phyloP scores from a whole-genome alignment of 2,329 filamentous ascomycete genomes.

The Aaosphaeria pasadenensis region DNA sequence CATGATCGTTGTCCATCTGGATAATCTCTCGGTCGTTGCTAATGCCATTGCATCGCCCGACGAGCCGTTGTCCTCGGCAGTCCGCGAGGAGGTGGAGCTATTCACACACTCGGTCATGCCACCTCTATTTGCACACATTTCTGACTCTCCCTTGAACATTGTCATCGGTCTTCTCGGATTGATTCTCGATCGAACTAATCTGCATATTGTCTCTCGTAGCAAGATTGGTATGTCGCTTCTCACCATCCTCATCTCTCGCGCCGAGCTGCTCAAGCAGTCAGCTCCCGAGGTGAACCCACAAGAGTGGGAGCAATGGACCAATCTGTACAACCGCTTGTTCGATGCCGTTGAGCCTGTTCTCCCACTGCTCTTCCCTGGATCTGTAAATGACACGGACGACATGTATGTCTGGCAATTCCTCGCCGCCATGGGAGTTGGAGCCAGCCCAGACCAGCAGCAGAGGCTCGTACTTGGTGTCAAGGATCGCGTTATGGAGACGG shows the following conservation, averaged over 20 bases:
- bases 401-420: slow-evolving; percentile 98
- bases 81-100: slow-evolving; percentile 88
- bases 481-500: slow-evolving; percentile 95
- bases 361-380: slow-evolving; percentile 82
- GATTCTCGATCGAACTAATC: slow-evolving; percentile 75
- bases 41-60: slow-evolving; percentile 72
- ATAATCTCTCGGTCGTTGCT: slow-evolving; percentile 85
- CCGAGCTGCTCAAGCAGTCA: slow-evolving; percentile 86
- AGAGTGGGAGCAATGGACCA: slow-evolving; percentile 74
- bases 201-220: slow-evolving; percentile 80
- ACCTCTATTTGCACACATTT: slow-evolving; percentile 83
- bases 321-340: slow-evolving; percentile 83
- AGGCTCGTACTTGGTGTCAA: slow-evolving; percentile 92
- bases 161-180: slow-evolving; percentile 86
- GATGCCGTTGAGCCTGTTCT: slow-evolving; percentile 81
- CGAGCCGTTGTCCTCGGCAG: slow-evolving; percentile 64
- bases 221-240: slow-evolving; percentile 86
- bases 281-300: slow-evolving; percentile 63
- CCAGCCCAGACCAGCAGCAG: slow-evolving; percentile 92
- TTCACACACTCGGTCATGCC: slow-evolving; percentile 89
- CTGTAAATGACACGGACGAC: slow-evolving; percentile 87
- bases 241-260: slow-evolving; percentile 90
- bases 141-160: slow-evolving; percentile 85
- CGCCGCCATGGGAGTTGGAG: slow-evolving; percentile 89
- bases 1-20: slow-evolving; percentile 91